These are phyloP conservation scores for Boletus rubescentipes DNA, from an alignment of 768 basidiomycete genomes.

Conservation along the genomic window DNA sequence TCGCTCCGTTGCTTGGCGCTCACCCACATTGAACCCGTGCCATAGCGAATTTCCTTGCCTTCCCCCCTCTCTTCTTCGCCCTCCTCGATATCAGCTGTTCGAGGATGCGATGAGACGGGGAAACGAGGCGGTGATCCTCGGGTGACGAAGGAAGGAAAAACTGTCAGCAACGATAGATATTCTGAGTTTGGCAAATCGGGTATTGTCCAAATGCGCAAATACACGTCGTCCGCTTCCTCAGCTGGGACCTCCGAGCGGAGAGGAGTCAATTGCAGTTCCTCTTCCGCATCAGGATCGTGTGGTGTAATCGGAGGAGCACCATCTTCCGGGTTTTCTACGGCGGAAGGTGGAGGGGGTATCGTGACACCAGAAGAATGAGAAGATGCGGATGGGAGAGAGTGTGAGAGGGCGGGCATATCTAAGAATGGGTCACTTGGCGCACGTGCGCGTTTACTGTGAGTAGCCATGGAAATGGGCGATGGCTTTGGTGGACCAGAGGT, in stretches of 20 bases:
- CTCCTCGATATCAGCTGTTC: slow-evolving; percentile 64
- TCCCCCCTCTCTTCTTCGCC: slow-evolving; percentile 57
- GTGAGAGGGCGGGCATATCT: slow-evolving; percentile 63
- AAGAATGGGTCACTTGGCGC: slow-evolving; percentile 81
- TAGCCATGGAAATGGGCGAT: slow-evolving; percentile 41
- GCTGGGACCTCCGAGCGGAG: slow-evolving; percentile 33
- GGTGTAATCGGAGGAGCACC: slow-evolving; percentile 39
- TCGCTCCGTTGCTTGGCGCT: slow-evolving; percentile 56
- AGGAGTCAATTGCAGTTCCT: slow-evolving; percentile 35
- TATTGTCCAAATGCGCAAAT: slow-evolving; percentile 76
- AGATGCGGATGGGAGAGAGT: slow-evolving; percentile 52
- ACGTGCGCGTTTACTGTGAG: slow-evolving; percentile 61
- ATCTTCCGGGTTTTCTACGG: slow-evolving; percentile 40
- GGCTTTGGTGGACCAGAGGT: slow-evolving; percentile 33
- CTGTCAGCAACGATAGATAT: slow-evolving; percentile 57
- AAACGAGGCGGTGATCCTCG: slow-evolving; percentile 74
- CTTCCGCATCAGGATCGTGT: slow-evolving; percentile 30
- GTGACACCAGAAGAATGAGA: slow-evolving; percentile 43
- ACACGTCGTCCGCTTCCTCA: slow-evolving; percentile 43
- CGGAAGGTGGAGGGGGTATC: slow-evolving; percentile 33
- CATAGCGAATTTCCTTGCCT: slow-evolving; percentile 61
- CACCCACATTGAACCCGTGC: slow-evolving; percentile 85
- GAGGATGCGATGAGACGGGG: slow-evolving; percentile 38
- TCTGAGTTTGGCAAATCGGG: slow-evolving; percentile 81
- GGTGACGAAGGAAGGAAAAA: slow-evolving; percentile 80